Evolutionary conservation across 257 asterid genomes (phyloP), one percentile per base, ranked within the genome.

Genomic region (Nicotiana paniculata): DNA sequence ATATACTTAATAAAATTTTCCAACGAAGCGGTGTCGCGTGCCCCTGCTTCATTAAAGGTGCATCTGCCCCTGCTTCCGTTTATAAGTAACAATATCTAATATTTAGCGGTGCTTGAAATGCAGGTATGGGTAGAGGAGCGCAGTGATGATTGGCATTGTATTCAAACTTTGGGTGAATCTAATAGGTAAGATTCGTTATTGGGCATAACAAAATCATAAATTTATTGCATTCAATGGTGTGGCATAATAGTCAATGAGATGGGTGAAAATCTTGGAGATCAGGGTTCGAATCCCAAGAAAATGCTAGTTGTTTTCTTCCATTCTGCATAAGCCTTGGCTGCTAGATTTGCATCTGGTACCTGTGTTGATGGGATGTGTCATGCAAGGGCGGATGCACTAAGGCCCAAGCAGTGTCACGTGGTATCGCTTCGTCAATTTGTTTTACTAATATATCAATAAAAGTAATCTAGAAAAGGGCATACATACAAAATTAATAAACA

Each of bases 91-190:
- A 48, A 24, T 74, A 48, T 48, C 79, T 74, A 46, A 74, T 70
- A 32, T 62, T 26, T 11, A 63, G 66, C 21, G 39, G 21, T 83
- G 46, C 53, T 9, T 66, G 48, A 77, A 77, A 83, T 90, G 83
- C 90, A 96, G 99, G 90, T 94, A 63, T 94, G 98, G 98, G 86
- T 88, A 0, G 98, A 91, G 82, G 92, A 90, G 66, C 92, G 87
- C 15, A 95, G 72, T 64, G 97, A 92, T 85, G 97, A 91, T 84
- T 96, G 99, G 99, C 85, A 82, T 28, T 96, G 99, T 79, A 79
- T 88, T 85, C 98, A 96, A 85, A 96, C 97, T 12, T 79, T 96
- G 86, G 82, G 85, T 77, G 93, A 92, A 90, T 85, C 94, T 75
- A 86, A 70, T 88, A 83, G 93, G 99, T 96, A 87, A 30, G 17